Percentiles rank a stretch among this genome's conserved stretches.
phyloP scores from a whole-genome alignment of 768 basidiomycete species.

The Suillus subaureus region DNA sequence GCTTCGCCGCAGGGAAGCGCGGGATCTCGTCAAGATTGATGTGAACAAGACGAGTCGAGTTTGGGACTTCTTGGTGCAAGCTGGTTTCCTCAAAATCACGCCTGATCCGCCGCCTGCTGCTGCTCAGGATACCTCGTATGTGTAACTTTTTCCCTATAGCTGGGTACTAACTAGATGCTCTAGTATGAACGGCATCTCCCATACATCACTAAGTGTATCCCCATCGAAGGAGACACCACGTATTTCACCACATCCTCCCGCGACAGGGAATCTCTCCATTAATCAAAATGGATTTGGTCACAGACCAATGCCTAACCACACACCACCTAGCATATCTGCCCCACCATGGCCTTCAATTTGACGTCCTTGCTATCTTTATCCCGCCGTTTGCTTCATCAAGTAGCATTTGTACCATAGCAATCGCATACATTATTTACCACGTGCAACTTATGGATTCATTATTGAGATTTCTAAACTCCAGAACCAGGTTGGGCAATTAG shows the following conservation, averaged over 20 bases:
- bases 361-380: slow-evolving; percentile 7
- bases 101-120: slow-evolving; percentile 45
- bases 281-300: slow-evolving; percentile 21
- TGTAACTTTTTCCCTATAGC: slow-evolving; percentile 2
- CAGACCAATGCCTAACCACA: slow-evolving; percentile 21
- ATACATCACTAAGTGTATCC: slow-evolving; percentile 20
- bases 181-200: slow-evolving; percentile 16
- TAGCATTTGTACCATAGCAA: slow-evolving; percentile 34
- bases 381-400: slow-evolving; percentile 8
- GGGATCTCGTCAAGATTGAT: slow-evolving; percentile 90
- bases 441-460: slow-evolving; percentile 15
- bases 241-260: slow-evolving; percentile 21
- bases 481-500: slow-evolving; percentile 32
- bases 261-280: slow-evolving; percentile 13
- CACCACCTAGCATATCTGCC: slow-evolving; percentile 27
- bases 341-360: slow-evolving; percentile 24
- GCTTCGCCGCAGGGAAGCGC: slow-evolving; percentile 83
- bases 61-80: slow-evolving; percentile 91
- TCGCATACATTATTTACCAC: slow-evolving; percentile 18
- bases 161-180: background rate
- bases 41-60: slow-evolving; percentile 91
- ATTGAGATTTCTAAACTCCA: slow-evolving; percentile 9
- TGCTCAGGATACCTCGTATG: slow-evolving; percentile 41
- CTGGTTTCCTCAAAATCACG: slow-evolving; percentile 77
- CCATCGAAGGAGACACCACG: slow-evolving; percentile 30